Conservation (phyloP, 208 protist genomes). For the Leishmania tropica region DNA sequence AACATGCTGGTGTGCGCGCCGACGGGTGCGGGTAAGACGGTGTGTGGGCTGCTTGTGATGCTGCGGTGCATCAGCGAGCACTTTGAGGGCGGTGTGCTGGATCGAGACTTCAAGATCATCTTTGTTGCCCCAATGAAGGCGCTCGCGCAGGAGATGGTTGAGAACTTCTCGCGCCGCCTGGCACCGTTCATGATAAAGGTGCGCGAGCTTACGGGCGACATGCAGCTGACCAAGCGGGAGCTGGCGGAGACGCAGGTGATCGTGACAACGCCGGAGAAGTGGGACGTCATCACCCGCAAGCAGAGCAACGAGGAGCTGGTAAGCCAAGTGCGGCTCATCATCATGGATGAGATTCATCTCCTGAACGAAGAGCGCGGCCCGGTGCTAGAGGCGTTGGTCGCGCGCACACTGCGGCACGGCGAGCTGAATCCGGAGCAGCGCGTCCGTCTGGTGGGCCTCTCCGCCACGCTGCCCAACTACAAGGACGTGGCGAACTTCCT, state of each 20-base stretch:
- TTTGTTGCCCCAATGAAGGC: constrained; percentile 99
- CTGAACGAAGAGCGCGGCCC: constrained; percentile 99
- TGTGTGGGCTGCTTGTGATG: constrained; percentile 97
- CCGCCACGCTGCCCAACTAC: constrained; percentile 99
- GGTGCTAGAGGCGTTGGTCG: constrained; percentile 98
- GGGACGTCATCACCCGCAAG: constrained; percentile 99
- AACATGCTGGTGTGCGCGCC: constrained; percentile 99
- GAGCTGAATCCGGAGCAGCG: constrained; percentile 91
- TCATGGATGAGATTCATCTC: constrained; percentile 99
- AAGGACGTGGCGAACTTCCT: constrained; percentile 98
- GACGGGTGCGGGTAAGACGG: constrained; percentile 99
- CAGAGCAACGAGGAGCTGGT: constrained; percentile 94
- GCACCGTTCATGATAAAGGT: constrained; percentile 92
- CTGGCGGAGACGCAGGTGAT: constrained; percentile 98
- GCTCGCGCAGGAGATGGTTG: constrained; percentile 98
- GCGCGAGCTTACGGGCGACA: constrained; percentile 99
- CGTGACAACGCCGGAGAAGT: constrained; percentile 99
- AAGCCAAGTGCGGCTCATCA: constrained; percentile 93
- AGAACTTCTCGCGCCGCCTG: constrained; percentile 95
- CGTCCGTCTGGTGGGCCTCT: constrained; percentile 97
- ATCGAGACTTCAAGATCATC: constrained; percentile 98
- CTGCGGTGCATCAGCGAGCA: constrained; percentile 94
- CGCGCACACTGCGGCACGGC: constrained; percentile 94
- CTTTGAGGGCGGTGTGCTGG: constrained; percentile 80
- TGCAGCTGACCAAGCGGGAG: constrained; percentile 98